phyloP scores from a whole-genome alignment of 805 yeast genomes.

The Starmerella lactis-condensi region DNA sequence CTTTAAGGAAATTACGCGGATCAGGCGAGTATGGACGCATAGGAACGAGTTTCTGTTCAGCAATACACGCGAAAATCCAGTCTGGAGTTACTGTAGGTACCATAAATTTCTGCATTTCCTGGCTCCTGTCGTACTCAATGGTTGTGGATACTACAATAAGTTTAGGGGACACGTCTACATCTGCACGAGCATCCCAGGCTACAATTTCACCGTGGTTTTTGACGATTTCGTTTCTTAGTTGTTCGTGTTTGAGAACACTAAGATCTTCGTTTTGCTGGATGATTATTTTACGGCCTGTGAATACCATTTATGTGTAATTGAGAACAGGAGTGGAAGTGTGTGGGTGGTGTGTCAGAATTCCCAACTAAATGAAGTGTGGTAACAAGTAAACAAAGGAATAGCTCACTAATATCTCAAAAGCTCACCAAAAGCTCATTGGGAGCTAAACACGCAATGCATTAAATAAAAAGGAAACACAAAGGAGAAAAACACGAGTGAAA shows the following conservation, averaged over 20 bases:
- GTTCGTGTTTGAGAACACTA: constrained; percentile 5
- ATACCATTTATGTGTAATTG: constrained; percentile 13
- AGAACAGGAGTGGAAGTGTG: too few relatives aligned
- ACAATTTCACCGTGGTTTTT: constrained; percentile 15
- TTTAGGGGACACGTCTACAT: constrained; percentile 21
- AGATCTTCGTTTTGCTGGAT: constrained; percentile 8
- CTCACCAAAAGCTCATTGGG: too few relatives aligned
- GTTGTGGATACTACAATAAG: constrained; percentile 32
- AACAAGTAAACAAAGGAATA: too few relatives aligned
- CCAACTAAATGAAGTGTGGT: too few relatives aligned
- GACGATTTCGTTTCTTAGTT: constrained; percentile 7
- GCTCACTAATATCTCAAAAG: not conserved
- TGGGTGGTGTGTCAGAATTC: too few relatives aligned
- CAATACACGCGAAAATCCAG: constrained; percentile 40
- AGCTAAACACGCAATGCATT: too few relatives aligned
- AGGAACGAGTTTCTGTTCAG: constrained; percentile 28
- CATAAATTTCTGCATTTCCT: constrained; percentile 32
- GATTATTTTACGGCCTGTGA: constrained; percentile 14
- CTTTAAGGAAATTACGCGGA: constrained; percentile 43
- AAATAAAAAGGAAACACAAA: too few relatives aligned
- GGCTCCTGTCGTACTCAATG: constrained; percentile 35
- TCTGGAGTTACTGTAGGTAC: constrained; percentile 44
- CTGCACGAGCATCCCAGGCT: constrained; percentile 16
- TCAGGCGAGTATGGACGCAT: constrained; percentile 53
- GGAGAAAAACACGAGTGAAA: too few relatives aligned